Base-by-base conservation (phyloP, 2,329 filamentous ascomycete genomes). In the Aspergillus ustus region DNA sequence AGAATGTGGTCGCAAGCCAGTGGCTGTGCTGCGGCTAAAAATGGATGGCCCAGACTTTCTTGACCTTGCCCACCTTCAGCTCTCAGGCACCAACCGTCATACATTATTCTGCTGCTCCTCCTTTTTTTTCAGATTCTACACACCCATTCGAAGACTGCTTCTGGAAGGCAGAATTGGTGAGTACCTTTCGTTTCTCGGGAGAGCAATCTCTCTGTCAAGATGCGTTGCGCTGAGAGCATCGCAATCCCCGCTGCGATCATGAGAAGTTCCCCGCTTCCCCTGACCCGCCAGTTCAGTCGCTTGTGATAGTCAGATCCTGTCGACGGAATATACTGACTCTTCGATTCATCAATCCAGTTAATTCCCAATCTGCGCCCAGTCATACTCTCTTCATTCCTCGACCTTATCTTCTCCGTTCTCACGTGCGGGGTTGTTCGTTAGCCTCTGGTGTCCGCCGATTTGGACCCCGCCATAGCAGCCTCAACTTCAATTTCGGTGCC, bases 391-490 rank as follows among this genome's bases (percentile, higher is more conserved):
- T 29, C 43, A 20, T 45, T 48, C 20, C 37, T 19, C 29, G 17
- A 48, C 52, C 40, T 60, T 61, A 64, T 61, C 62, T 58, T 59
- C 60, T 29, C 59, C 52, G 51, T 57, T 53, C 63, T 66, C 57
- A 65, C 68, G 67, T 70, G 68, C 68, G 68, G 68, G 68, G 68
- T 67, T 63, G 64, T 54, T 60, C 40, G 52, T 67, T 63, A 59
- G 59, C 60, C 61, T 50, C n/a, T n/a, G n/a, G 50, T 58, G 48
- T 57, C 55, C 59, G 57, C 55, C 52, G 57, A 52, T 53, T 25
- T 55, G 60, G 48, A 69, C 62, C 62, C 61, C 64, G 65, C 66
- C 65, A 62, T 67, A 64, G 65, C 54, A 50, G 52, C 29, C 43
- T 56, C 31, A 43, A 59, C 52, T 52, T 44, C 54, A 34, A 50